Evolutionary conservation across 176 grass and related monocot species (phyloP).

Genomic region (Dactylis glomerata): DNA sequence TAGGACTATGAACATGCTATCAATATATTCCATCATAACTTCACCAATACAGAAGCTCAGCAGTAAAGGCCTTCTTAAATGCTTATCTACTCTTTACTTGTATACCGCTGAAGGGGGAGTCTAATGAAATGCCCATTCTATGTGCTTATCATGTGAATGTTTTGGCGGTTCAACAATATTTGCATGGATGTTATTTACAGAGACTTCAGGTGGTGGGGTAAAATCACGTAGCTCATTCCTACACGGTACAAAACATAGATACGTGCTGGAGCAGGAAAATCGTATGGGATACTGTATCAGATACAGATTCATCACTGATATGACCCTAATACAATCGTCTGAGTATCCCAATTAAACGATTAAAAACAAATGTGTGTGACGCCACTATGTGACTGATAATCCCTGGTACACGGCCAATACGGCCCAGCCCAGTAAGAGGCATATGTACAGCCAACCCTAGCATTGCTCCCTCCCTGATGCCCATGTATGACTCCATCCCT

Average conservation of each 20-base stretch:
- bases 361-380: too few species aligned
- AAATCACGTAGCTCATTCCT: background rate
- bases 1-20: slow-evolving; percentile 22
- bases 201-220: background rate
- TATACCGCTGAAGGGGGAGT: background rate
- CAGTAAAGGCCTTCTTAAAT: slow-evolving; percentile 8
- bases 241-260: background rate
- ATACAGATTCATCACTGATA: background rate
- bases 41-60: slow-evolving; percentile 21
- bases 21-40: slow-evolving; percentile 11
- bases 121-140: slow-evolving; percentile 3
- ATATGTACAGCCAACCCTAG: too few species aligned
- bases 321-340: background rate
- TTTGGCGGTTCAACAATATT: background rate
- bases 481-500: background rate
- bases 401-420: too few species aligned
- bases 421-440: too few species aligned
- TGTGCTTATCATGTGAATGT: background rate
- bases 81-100: background rate
- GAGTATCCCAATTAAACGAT: too few species aligned
- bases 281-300: background rate
- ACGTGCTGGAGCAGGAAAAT: background rate
- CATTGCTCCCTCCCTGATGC: too few species aligned
- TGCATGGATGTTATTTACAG: background rate
- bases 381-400: too few species aligned